Evolutionary conservation across 495 filamentous ascomycete genomes (phyloP), one percentile per base, ranked within the genome.

Genomic region (Tuber umbilicatum): DNA sequence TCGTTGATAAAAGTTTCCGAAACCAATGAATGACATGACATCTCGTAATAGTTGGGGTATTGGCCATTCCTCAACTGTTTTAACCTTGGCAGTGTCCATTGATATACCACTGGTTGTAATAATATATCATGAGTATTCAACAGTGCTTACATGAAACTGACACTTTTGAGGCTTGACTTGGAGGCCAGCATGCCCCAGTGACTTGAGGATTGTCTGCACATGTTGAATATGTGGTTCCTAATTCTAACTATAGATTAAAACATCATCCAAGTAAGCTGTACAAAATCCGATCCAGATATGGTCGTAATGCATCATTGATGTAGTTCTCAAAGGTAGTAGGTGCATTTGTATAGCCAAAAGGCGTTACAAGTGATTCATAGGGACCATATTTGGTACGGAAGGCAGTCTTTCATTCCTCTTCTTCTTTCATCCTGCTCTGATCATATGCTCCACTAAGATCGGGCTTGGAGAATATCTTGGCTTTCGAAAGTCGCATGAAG

Each of bases 351-450:
- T 69, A 38, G 2, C 55, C 37, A n/a, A 74, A 74, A 2, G 64
- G 73, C 40, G 69, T 42, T 81, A 84, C 80, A 37, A 76, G 71
- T 69, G 78, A 84, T 74, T 85, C 74, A 72, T 76, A 83, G 9
- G 60, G 37, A 35, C 75, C 71, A 75, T 82, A 79, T 72, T 47
- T 69, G 69, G 50, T 80, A 14, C 72, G 43, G 73, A 86, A 86
- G 0, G 75, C 82, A 0, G 79, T 87, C 42, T 82, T 78, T 74
- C 73, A 84, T 68, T 87, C 79, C 17, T 83, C 70, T 0, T 75
- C 78, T 55, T n/a, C n/a, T n/a, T n/a, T n/a, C n/a, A n/a, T n/a
- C n/a, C n/a, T n/a, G n/a, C n/a, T n/a, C n/a, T n/a, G 39, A 40
- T 40, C 39, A 40, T 9, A 40, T 3, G 9, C 40, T 60, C 50